These are phyloP conservation scores for Syncephalastrum contaminatum DNA, from an alignment of 371 early-diverging fungal genomes.

Conservation along the genomic window DNA sequence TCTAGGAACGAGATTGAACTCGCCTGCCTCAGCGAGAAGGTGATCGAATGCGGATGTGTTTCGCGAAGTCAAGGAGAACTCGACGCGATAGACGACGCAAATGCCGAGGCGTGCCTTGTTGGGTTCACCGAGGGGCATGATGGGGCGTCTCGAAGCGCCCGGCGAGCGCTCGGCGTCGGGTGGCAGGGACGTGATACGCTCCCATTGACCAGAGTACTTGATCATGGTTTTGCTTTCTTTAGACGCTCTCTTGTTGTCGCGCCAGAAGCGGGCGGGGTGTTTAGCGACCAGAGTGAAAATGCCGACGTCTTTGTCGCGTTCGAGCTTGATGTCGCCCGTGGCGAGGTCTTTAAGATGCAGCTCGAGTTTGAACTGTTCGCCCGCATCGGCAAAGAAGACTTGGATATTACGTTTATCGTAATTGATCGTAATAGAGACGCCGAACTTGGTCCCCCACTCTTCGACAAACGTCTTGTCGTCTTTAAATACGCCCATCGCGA, in stretches of 20 bases:
- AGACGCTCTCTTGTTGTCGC: slow-evolving; percentile 9
- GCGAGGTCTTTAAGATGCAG: slow-evolving; percentile 32
- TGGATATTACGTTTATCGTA: slow-evolving; percentile 25
- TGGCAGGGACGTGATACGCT: slow-evolving; percentile 29
- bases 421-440: slow-evolving; percentile 14
- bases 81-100: slow-evolving; percentile 40
- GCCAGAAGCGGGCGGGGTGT: slow-evolving; percentile 35
- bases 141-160: slow-evolving; percentile 4
- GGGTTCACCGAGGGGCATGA: slow-evolving; percentile 14
- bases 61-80: slow-evolving; percentile 12
- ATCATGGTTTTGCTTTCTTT: slow-evolving; percentile 2
- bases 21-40: slow-evolving; percentile 30
- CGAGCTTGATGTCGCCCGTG: slow-evolving; percentile 19
- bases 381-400: slow-evolving; percentile 27
- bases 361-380: slow-evolving; percentile 26
- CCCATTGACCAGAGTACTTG: slow-evolving; percentile 18
- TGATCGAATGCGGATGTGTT: slow-evolving; percentile 10
- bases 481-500: slow-evolving; percentile 17
- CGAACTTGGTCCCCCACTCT: slow-evolving; percentile 10
- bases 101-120: slow-evolving; percentile 25
- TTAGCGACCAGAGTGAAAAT: slow-evolving; percentile 30
- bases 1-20: slow-evolving; percentile 43
- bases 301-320: slow-evolving; percentile 9
- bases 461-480: slow-evolving; percentile 17
- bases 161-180: background rate